Base-by-base conservation (phyloP, 2,329 filamentous ascomycete species). In the Aspergillus flavus region DNA sequence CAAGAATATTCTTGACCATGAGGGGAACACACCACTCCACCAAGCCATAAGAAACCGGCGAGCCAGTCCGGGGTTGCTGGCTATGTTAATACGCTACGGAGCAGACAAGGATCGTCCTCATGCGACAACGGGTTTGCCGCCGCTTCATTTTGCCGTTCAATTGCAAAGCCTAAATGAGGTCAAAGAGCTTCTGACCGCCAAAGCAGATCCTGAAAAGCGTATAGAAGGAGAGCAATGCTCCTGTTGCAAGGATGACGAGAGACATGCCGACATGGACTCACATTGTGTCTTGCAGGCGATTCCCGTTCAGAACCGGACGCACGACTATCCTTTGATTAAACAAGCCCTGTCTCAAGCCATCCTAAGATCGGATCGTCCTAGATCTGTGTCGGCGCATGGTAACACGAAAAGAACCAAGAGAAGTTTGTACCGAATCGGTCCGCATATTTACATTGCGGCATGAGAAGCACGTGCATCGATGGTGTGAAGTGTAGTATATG, bases 11-110 rank as follows among this genome's bases (percentile, higher is more conserved):
- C 1, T 45, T 23, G 58, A 59, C 16, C 6, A 28, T 9, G 10
- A 59, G 11, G 48, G 48, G n/a, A 59, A 59, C 6, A 43, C 34
- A 14, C 58, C 58, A 5, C 43, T 59, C 12, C 58, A 59, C 16
- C 58, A 54, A 41, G 58, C 48, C 34, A 32, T 59, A 7, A 12
- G 11, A 6, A 6, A 45, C 11, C 45, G 23, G 58, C 36, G 36
- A 28, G 58, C 26, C 21, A 34, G 32, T 4, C 10, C 11, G 32
- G 58, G 58, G 26, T 30, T 59, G 23, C 21, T 53, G 2, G 36
- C 9, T n/a, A 43, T 39, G 34, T 28, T 59, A 5, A 54, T 59
- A 11, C 32, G 6, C 5, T 16, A 14, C 6, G 58, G 58, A 23
- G 46, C 36, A 4, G 48, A 59, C 23, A 54, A 53, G 19, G 23